Percentiles rank a stretch among this genome's conserved stretches.
These are phyloP conservation scores for Cladophialophora bantiana DNA, from an alignment of 2,329 filamentous ascomycete genomes.

Conservation along the genomic window DNA sequence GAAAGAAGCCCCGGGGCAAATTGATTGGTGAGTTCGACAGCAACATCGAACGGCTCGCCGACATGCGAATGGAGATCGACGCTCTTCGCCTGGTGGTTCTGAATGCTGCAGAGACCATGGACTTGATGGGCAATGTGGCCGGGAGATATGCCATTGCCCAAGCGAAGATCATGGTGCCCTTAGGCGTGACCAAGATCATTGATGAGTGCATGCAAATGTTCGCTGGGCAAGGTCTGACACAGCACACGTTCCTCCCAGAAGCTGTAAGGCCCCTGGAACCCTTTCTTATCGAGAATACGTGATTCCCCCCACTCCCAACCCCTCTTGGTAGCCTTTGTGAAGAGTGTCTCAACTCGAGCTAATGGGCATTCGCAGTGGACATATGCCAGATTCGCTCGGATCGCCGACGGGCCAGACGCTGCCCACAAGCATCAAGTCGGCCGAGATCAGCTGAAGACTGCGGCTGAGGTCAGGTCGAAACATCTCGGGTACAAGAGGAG, in stretches of 20 bases:
- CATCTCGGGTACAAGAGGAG: slow-evolving; percentile 20
- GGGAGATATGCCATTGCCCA: slow-evolving; percentile 75
- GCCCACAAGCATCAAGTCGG: slow-evolving; percentile 70
- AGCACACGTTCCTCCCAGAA: slow-evolving; percentile 83
- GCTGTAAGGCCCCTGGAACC: neutral
- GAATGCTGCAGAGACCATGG: slow-evolving; percentile 88
- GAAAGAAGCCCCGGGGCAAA: slow-evolving; percentile 84
- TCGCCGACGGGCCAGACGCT: slow-evolving; percentile 88
- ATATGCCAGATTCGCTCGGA: slow-evolving; percentile 73
- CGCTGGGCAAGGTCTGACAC: slow-evolving; percentile 79
- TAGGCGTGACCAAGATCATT: slow-evolving; percentile 30
- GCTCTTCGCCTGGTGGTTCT: slow-evolving; percentile 81
- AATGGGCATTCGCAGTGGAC: slow-evolving; percentile 62
- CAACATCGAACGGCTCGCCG: slow-evolving; percentile 85
- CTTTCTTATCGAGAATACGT: neutral
- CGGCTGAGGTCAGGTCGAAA: slow-evolving; percentile 1
- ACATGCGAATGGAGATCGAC: slow-evolving; percentile 83
- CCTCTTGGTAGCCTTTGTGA: neutral
- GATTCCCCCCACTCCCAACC: neutral
- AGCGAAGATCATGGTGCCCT: slow-evolving; percentile 29
- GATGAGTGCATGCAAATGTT: slow-evolving; percentile 46
- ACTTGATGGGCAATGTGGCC: slow-evolving; percentile 80
- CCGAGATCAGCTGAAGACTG: slow-evolving; percentile 32
- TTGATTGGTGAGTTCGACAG: slow-evolving; percentile 81
- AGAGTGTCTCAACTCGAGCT: slow-evolving; percentile 48